Conservation (phyloP, 257 asterid genomes). For the Solanum paucissectum region DNA sequence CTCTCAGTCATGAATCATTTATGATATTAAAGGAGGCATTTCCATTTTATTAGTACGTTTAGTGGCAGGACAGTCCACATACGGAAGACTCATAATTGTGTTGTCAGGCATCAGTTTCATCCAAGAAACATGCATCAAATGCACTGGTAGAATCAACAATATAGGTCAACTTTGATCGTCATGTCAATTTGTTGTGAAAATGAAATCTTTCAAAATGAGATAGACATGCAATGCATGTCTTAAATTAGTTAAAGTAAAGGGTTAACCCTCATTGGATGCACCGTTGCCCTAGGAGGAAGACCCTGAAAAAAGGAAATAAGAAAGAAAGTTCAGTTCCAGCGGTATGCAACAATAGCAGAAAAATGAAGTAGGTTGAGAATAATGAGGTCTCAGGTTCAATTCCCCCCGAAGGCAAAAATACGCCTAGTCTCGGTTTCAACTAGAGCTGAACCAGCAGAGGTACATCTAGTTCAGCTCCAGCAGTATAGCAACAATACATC, state of each 20-base stretch:
- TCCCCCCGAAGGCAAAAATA: not conserved
- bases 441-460: not conserved
- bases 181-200: not conserved
- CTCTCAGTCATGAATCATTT: too few species aligned
- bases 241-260: slow-evolving; percentile 2
- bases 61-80: too few species aligned
- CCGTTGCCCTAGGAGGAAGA: slow-evolving; percentile 94
- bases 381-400: not conserved
- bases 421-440: not conserved
- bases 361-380: not conserved
- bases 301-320: slow-evolving; percentile 45
- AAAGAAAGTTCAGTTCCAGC: not conserved
- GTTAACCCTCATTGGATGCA: slow-evolving; percentile 98
- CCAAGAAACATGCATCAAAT: too few species aligned
- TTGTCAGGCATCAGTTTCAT: too few species aligned
- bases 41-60: too few species aligned
- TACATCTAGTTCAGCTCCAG: not conserved
- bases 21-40: too few species aligned
- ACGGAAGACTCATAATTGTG: too few species aligned
- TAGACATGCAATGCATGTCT: not conserved
- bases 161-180: not conserved
- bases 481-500: not conserved
- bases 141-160: too few species aligned
- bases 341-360: not conserved
- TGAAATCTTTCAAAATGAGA: not conserved